Base-by-base conservation (phyloP, 2,329 filamentous ascomycete species). In the Leptographium lundbergii region DNA sequence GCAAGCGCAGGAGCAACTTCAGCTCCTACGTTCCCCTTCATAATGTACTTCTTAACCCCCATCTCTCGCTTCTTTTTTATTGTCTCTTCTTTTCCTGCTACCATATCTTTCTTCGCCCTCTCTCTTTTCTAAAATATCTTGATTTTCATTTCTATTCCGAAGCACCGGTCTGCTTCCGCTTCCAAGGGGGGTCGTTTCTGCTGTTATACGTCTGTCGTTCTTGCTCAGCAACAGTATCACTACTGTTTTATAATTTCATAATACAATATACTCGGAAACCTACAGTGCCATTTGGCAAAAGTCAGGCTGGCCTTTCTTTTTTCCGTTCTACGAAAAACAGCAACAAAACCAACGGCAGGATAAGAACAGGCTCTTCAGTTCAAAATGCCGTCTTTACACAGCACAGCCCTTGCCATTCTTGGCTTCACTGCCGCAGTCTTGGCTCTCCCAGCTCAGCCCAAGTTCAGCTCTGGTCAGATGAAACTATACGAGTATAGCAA, bases 151-250 rank as follows among this genome's bases (percentile, higher is more conserved):
- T 67, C 68, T 65, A 65, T 67, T 63, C 66, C 68, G 70, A 77
- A 78, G 76, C 76, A 72, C 76, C 75, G 76, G 75, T 77, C 74
- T 76, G 75, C 75, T 77, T 76, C 67, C n/a, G n/a, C n/a, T n/a
- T n/a, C n/a, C n/a, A n/a, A 64, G 66, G 65, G 65, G 65, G 67
- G 66, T 59, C 53, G 22, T 57, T 52, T 48, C 11, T 48, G 29
- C 11, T 27, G 24, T 24, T 54, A n/a, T 47, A 34, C 36, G 4
- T 54, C 19, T 50, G 13, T 54, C 22, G 62, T 62, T 29, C 60
- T 64, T 60, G 55, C 50, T 60, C 48, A 48, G 27, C 53, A 45
- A 50, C 34, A 42, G 29, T 39, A n/a, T 36, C 34, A 60, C 60
- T 61, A 63, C 61, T 67, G 64, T 61, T 67, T 45, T 53, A 13